Conservation (phyloP, 1,139 yeast genomes). For the Citeromyces hawaiiensis region DNA sequence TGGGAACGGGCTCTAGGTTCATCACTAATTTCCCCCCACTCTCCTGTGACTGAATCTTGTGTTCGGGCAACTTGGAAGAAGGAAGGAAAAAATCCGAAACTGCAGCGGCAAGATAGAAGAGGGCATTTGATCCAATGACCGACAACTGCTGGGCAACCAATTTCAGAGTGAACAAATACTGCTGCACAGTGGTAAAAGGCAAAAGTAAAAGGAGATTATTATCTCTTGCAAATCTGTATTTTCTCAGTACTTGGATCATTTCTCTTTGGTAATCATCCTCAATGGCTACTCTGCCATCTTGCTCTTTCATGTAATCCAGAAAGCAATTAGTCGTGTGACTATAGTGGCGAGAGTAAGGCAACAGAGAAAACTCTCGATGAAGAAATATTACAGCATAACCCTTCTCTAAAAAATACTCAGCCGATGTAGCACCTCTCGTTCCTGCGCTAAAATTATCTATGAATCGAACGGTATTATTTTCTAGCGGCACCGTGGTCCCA, state of each 20-base stretch:
- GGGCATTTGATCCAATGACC: slow-evolving; percentile 35
- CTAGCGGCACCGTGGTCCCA: slow-evolving; percentile 97
- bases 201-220: slow-evolving; percentile 50
- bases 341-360: slow-evolving; percentile 85
- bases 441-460: slow-evolving; percentile 97
- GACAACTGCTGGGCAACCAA: slow-evolving; percentile 50
- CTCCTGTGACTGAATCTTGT: slow-evolving; percentile 80
- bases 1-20: slow-evolving; percentile 91
- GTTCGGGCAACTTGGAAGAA: slow-evolving; percentile 72
- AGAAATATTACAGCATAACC: slow-evolving; percentile 89
- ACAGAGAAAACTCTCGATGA: slow-evolving; percentile 81
- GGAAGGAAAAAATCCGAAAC: slow-evolving; percentile 95
- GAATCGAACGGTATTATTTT: slow-evolving; percentile 89
- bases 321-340: slow-evolving; percentile 78
- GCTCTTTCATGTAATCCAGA: slow-evolving; percentile 64
- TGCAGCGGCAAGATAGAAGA: slow-evolving; percentile 92
- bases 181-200: slow-evolving; percentile 93
- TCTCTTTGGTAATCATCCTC: slow-evolving; percentile 46
- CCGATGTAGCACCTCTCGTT: slow-evolving; percentile 92
- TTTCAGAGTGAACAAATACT: slow-evolving; percentile 75
- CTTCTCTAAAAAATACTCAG: slow-evolving; percentile 74
- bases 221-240: slow-evolving; percentile 48
- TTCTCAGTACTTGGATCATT: slow-evolving; percentile 51
- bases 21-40: slow-evolving; percentile 63
- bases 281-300: slow-evolving; percentile 40